Evolutionary conservation across 2,329 filamentous ascomycete species (phyloP).

Genomic region (Rhinocladiella mackenziei): DNA sequence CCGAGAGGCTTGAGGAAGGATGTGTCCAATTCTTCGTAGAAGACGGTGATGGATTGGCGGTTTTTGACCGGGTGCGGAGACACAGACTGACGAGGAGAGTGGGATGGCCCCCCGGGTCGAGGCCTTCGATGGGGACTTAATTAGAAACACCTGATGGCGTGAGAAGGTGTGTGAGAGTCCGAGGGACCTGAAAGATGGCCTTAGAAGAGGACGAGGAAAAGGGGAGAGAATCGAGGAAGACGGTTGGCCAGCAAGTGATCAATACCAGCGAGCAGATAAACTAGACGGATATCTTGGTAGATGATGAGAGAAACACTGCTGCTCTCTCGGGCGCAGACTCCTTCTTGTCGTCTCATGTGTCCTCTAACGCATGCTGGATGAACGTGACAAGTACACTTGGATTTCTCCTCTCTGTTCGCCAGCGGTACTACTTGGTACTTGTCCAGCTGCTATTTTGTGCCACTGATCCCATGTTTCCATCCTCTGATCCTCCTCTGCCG

Average conservation of each 20-base stretch:
- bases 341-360: too few species aligned
- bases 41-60: not conserved
- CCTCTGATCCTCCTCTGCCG: not conserved
- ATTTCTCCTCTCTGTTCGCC: too few species aligned
- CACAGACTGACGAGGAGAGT: not conserved
- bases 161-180: constrained; percentile 1
- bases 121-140: not conserved
- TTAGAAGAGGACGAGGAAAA: constrained; percentile 10
- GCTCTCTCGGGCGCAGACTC: too few species aligned
- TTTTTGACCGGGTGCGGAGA: too few species aligned
- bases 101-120: not conserved
- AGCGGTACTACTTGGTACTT: too few species aligned
- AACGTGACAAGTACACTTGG: too few species aligned
- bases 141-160: constrained; percentile 5
- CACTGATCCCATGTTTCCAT: not conserved
- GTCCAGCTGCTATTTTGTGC: not conserved
- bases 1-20: too few species aligned
- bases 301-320: not conserved
- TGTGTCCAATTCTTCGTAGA: too few species aligned
- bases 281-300: not conserved
- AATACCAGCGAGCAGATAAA: too few species aligned
- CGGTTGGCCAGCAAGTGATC: not conserved
- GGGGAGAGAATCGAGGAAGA: constrained; percentile 2
- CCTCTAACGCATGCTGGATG: too few species aligned
- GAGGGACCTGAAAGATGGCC: constrained; percentile 12